Conservation (phyloP, 129 eudicot genomes). For the Centella asiatica region DNA sequence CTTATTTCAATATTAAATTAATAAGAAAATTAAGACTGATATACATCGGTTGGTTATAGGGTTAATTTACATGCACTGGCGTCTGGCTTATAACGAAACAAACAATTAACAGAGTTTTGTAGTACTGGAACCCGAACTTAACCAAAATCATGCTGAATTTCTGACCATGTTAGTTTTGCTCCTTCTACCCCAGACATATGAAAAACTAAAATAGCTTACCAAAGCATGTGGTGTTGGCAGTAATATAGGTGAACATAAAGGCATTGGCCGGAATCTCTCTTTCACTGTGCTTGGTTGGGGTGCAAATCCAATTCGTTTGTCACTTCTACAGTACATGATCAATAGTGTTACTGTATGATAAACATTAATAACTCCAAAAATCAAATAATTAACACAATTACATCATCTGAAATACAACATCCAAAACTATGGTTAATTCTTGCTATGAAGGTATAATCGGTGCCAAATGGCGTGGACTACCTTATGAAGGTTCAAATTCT, state of each 20-base stretch:
- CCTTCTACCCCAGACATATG: neutral
- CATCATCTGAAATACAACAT: neutral
- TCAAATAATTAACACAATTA: neutral
- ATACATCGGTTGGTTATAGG: neutral
- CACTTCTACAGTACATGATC: constrained; percentile 44
- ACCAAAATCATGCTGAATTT: neutral
- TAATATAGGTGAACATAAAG: constrained; percentile 80
- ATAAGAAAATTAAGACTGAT: neutral
- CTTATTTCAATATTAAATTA: neutral
- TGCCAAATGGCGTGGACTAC: neutral
- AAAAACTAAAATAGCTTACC: constrained; percentile 33
- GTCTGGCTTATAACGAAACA: neutral
- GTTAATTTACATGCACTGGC: too few relatives aligned
- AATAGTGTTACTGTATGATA: constrained; percentile 10
- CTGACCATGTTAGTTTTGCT: neutral
- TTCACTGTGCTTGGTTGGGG: constrained; percentile 41
- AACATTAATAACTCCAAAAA: neutral
- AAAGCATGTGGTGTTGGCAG: constrained; percentile 94
- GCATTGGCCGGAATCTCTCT: constrained; percentile 91
- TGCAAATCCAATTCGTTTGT: constrained; percentile 49
- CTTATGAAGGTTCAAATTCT: neutral
- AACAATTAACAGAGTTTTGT: neutral
- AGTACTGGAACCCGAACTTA: neutral
- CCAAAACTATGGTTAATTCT: neutral
- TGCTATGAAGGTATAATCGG: neutral